Percentiles rank a stretch among this genome's conserved stretches.
phyloP scores from a whole-genome alignment of 352 stramenopile species.

The Globisporangium viniferum region DNA sequence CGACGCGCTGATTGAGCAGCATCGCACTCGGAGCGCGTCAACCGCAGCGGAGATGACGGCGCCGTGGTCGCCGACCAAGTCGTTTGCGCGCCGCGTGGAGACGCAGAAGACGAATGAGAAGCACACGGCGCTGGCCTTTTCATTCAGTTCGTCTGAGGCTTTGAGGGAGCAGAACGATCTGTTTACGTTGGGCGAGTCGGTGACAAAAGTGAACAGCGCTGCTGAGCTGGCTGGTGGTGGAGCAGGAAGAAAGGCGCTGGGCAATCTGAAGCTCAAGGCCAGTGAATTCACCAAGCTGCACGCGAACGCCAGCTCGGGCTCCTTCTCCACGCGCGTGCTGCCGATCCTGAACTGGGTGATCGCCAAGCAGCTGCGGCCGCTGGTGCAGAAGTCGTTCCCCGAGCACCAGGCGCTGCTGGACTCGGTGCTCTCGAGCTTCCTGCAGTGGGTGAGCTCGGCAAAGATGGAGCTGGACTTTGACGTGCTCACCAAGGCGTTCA shows the following conservation, averaged over 20 bases:
- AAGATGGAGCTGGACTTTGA: constrained; percentile 58
- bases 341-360: constrained; percentile 47
- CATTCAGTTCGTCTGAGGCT: constrained; percentile 16
- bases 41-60: constrained; percentile 28
- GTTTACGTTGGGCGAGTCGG: constrained; percentile 6
- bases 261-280: constrained; percentile 32
- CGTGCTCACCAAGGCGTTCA: constrained; percentile 57
- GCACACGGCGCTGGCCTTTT: constrained; percentile 31
- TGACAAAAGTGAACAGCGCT: constrained; percentile 11
- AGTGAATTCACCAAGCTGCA: constrained; percentile 71
- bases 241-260: background rate
- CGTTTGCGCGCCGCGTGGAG: constrained; percentile 29
- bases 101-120: constrained; percentile 27
- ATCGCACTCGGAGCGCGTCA: constrained; percentile 31
- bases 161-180: constrained; percentile 7
- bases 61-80: constrained; percentile 32
- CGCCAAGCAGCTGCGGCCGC: constrained; percentile 27
- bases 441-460: constrained; percentile 42
- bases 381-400: constrained; percentile 46
- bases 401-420: constrained; percentile 62
- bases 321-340: constrained; percentile 41
- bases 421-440: constrained; percentile 31
- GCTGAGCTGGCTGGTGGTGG: background rate
- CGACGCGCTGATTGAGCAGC: constrained; percentile 46
- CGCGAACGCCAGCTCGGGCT: constrained; percentile 46